phyloP scores from a whole-genome alignment of 805 yeast genomes.

The Blastobotrys americana region DNA sequence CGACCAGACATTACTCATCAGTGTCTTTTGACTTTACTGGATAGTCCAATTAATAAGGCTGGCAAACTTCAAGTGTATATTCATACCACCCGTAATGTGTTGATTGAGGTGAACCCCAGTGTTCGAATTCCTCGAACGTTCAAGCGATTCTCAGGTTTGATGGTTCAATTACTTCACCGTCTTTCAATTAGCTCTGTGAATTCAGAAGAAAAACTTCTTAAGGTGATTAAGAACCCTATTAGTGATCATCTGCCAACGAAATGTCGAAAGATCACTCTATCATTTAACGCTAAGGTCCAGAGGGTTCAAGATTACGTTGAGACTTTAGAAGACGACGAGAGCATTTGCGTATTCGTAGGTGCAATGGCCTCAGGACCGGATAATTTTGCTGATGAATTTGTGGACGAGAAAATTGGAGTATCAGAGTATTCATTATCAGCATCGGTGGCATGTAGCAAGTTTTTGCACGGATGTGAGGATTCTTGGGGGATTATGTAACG shows the following conservation, averaged over 20 bases:
- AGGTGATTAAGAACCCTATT: constrained; percentile 93
- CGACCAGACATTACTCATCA: constrained; percentile 99
- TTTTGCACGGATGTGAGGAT: constrained; percentile 98
- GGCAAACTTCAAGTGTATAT: constrained; percentile 95
- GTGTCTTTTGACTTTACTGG: constrained; percentile 86
- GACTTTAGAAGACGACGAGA: constrained; percentile 77
- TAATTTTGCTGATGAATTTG: constrained; percentile 93
- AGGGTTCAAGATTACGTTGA: constrained; percentile 82
- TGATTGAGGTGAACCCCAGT: constrained; percentile 90
- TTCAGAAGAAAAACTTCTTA: constrained; percentile 87
- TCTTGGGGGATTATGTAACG: constrained; percentile 74
- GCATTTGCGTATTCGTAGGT: constrained; percentile 96
- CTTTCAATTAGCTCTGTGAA: constrained; percentile 89
- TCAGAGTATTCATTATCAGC: constrained; percentile 95
- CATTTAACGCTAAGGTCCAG: constrained; percentile 83
- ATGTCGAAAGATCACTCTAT: constrained; percentile 86
- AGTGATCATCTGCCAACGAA: constrained; percentile 95
- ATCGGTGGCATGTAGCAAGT: constrained; percentile 95
- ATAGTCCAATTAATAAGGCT: constrained; percentile 97
- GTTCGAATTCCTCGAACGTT: constrained; percentile 98
- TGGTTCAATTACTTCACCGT: constrained; percentile 94
- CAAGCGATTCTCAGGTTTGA: constrained; percentile 93
- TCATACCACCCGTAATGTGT: constrained; percentile 90
- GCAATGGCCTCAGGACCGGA: constrained; percentile 99
- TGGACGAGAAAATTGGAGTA: constrained; percentile 92